Evolutionary conservation across 1,284 basidiomycete species (phyloP), one percentile per base, ranked within the genome.

Genomic region (Trichosporon coremiiforme): DNA sequence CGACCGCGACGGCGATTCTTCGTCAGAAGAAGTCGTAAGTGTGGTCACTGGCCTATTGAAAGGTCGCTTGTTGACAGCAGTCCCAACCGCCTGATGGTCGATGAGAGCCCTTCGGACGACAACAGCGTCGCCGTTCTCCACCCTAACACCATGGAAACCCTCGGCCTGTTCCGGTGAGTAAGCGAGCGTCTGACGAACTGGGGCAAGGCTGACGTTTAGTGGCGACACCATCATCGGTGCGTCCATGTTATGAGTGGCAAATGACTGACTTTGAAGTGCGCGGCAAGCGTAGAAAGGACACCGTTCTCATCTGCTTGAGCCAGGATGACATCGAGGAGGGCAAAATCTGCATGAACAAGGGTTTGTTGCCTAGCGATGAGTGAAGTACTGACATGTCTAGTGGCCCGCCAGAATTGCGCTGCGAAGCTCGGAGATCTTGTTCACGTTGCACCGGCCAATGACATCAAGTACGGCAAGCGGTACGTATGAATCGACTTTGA

Each of bases 401-500:
- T 99, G 57, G 97, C 97, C 4, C 93, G 97, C 71, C 96, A 98
- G 86, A 99, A 99, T 85, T 86, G 99, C 66, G 93, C 97, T 66
- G 93, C 98, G 78, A 99, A 98, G 87, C 90, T 99, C 60, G 96
- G 93, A 65, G 97, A 99, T 84, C 88, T 98, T 62, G 92, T 94
- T 80, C 94, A 93, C 73, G 94, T 99, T 1, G 95, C 98, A 80
- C 90, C 94, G 75, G 98, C 95, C 83, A 89, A 92, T 75, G 96
- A 99, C 80, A 99, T 99, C 88, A 98, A 98, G 85, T 99, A 99
- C 83, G 97, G 97, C 77, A 99, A 99, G 85, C 91, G 96, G 78
- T 78, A 20, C 68, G 78, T 72, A 45, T 25, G 15, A 12, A 4
- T 33, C 25, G 15, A 33, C n/a, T 2, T n/a, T n/a, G n/a, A n/a